phyloP scores from a whole-genome alignment of 148 eudicot species.

The Bassia scoparia region DNA sequence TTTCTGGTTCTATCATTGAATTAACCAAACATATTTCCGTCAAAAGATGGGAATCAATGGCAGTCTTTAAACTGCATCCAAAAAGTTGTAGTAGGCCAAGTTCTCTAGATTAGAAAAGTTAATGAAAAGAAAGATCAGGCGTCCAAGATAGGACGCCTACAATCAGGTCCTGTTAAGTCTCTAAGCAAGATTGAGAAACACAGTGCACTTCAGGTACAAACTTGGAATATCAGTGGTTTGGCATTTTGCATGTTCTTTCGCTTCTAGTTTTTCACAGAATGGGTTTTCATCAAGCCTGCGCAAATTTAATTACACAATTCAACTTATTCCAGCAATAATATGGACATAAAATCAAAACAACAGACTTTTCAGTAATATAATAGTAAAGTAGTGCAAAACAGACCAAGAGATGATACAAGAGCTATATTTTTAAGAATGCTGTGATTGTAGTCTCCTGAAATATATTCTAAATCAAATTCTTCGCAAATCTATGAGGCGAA shows the following conservation, averaged over 20 bases:
- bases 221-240: slow-evolving; percentile 19
- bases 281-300: slow-evolving; percentile 63
- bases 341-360: background rate
- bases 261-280: slow-evolving; percentile 43
- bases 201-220: slow-evolving; percentile 32
- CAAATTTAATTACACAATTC: slow-evolving; percentile 2
- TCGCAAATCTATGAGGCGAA: slow-evolving; percentile 46
- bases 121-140: slow-evolving; percentile 43
- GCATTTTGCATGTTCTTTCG: slow-evolving; percentile 40
- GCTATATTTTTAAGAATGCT: slow-evolving; percentile 27
- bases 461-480: slow-evolving; percentile 45
- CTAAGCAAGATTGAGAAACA: slow-evolving; percentile 35
- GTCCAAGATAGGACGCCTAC: slow-evolving; percentile 57
- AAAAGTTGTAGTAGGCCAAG: slow-evolving; percentile 32
- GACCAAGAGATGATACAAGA: background rate
- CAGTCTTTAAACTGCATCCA: slow-evolving; percentile 33
- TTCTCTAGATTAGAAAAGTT: slow-evolving; percentile 56
- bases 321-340: background rate
- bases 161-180: slow-evolving; percentile 39
- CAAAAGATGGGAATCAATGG: slow-evolving; percentile 32
- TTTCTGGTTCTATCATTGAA: slow-evolving; percentile 31
- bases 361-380: no score
- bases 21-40: slow-evolving; percentile 40
- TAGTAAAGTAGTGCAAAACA: background rate
- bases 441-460: slow-evolving; percentile 24